These are phyloP conservation scores for Crataegus laevigata DNA, from an alignment of 306 rosid species.

Conservation along the genomic window DNA sequence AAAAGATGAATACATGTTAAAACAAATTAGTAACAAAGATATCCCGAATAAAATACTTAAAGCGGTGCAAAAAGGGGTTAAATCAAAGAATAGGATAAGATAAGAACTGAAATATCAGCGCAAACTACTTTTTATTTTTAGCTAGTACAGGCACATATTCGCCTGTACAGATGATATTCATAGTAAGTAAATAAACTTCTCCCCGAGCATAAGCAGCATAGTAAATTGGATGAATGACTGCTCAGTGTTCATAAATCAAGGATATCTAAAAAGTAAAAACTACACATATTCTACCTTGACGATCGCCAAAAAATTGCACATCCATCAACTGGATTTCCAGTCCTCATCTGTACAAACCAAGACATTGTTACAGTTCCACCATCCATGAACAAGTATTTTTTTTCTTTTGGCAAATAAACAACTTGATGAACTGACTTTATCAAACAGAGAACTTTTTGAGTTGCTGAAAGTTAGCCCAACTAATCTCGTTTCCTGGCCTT, in stretches of 20 bases:
- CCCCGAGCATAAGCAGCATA: not conserved
- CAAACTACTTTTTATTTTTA: not conserved
- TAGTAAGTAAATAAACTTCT: not conserved
- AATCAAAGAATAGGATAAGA: not conserved
- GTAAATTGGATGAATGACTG: not conserved
- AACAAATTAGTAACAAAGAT: not conserved
- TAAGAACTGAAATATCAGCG: not conserved
- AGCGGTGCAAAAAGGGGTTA: not conserved
- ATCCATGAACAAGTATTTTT: not conserved
- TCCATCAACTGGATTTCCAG: conserved; percentile 79
- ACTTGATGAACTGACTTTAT: not conserved
- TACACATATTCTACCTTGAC: conserved; percentile 53
- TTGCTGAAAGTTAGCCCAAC: not conserved
- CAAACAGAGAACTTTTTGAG: not conserved
- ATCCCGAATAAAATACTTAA: not conserved
- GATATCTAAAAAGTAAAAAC: not conserved
- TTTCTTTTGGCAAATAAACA: not conserved
- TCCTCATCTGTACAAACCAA: conserved; percentile 71
- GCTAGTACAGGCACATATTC: not conserved
- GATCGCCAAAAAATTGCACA: conserved; percentile 91
- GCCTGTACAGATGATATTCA: not conserved
- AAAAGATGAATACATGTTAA: not conserved
- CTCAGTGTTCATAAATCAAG: not conserved
- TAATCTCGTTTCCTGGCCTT: not conserved
- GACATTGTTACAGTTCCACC: conserved; percentile 28